Base-by-base conservation (phyloP, 2,329 filamentous ascomycete genomes). In the Paraphoma sp. region DNA sequence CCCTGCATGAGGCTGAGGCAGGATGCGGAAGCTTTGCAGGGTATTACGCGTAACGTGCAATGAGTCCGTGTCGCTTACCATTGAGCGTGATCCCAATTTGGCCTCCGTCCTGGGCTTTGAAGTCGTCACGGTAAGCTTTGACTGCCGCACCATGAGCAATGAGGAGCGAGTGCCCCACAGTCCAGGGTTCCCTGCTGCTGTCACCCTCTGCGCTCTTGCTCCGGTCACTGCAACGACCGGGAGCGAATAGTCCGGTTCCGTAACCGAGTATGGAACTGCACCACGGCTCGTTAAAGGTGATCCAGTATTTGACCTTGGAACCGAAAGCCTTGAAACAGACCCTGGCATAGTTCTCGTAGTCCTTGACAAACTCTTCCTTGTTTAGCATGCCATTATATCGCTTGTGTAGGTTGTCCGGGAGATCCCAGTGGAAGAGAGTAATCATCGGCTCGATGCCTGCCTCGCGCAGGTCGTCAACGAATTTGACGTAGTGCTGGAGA, bases 251-350 rank as follows among this genome's bases (percentile, higher is more conserved):
- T 29, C 92, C 92, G 42, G 85, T 86, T 71, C 84, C 90, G 78
- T 94, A 95, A 36, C 92, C 92, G 42, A 95, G 83, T 59, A 95
- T 88, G 50, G 89, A 87, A 62, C 87, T 91, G 79, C 91, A 96
- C 87, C 90, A 95, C 3, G 92, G 92, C 81, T 96, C 92, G 75
- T 95, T 95, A 80, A 94, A 92, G 28, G 91, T 95, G 76, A 93
- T 91, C 92, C 92, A 96, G 78, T 91, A 84, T 81, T 92, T 92
- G 70, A 93, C 91, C 76, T 88, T 89, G 51, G 87, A 85, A 47
- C 84, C 84, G 54, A 96, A 83, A 1, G 87, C 86, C 72, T 89
- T 83, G 80, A 93, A 96, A 68, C 92, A 82, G 45, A 92, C 82
- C 59, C 89, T 87, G 9, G 92, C 89, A 72, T 93, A 96, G 78